Evolutionary conservation across 2,329 filamentous ascomycete genomes (phyloP).

Genomic region (Tolypocladium album): DNA sequence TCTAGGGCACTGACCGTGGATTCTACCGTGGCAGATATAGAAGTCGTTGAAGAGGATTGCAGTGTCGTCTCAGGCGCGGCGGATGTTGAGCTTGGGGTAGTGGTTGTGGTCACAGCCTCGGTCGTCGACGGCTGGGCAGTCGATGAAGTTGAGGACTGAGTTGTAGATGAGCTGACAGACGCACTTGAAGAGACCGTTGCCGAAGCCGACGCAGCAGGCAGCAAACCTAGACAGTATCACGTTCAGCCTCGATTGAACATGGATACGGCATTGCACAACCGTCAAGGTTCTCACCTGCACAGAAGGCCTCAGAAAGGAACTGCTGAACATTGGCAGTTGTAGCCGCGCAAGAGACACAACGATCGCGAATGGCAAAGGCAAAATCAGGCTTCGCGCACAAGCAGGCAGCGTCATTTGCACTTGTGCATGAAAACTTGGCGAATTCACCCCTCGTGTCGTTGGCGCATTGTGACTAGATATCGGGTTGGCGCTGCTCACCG

Average conservation of each 20-base stretch:
- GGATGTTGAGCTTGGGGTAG: neutral
- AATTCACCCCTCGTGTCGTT: conserved; percentile 10
- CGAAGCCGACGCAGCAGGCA: neutral
- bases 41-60: conserved; percentile 2
- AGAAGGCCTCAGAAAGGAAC: conserved; percentile 14
- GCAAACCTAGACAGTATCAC: neutral
- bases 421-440: conserved; percentile 13
- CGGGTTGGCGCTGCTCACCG: conserved; percentile 1
- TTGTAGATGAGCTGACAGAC: neutral
- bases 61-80: neutral
- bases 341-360: conserved; percentile 18
- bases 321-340: conserved; percentile 16
- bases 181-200: neutral
- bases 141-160: neutral
- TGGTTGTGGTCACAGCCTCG: neutral
- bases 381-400: conserved; percentile 22
- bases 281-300: conserved; percentile 3
- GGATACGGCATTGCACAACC: neutral
- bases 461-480: conserved; percentile 10
- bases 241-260: neutral
- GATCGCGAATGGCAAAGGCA: conserved; percentile 22
- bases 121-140: neutral
- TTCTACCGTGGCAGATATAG: neutral
- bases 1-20: neutral
- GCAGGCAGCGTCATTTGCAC: conserved; percentile 22